Evolutionary conservation across 305 asterid species (phyloP).

Genomic region (Fraxinus dipetala): DNA sequence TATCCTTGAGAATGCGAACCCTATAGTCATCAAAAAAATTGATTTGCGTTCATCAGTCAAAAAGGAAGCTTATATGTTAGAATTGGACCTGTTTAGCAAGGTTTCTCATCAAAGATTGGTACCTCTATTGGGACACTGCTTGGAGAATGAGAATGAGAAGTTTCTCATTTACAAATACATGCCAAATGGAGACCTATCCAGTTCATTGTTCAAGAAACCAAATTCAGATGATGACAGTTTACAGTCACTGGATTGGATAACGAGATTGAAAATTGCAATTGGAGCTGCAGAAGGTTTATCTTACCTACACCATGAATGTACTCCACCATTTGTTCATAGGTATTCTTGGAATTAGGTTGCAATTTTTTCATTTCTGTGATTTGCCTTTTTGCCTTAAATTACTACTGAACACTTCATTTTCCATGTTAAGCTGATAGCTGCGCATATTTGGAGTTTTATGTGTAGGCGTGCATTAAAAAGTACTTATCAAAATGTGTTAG

Average conservation of each 20-base stretch:
- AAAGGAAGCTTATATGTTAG: slow-evolving; percentile 45
- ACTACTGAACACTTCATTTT: background rate
- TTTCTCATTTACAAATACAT: slow-evolving; percentile 49
- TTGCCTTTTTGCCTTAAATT: background rate
- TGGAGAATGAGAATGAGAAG: slow-evolving; percentile 60
- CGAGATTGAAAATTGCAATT: slow-evolving; percentile 57
- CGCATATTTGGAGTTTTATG: background rate
- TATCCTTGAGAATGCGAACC: slow-evolving; percentile 44
- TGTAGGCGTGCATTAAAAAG: background rate
- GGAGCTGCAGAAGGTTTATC: slow-evolving; percentile 47
- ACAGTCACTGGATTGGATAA: slow-evolving; percentile 65
- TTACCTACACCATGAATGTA: slow-evolving; percentile 49
- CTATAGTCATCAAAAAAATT: slow-evolving; percentile 49
- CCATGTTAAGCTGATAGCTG: background rate
- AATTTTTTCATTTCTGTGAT: background rate
- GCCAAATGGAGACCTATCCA: slow-evolving; percentile 21
- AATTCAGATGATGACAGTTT: slow-evolving; percentile 43
- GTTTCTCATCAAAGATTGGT: slow-evolving; percentile 52
- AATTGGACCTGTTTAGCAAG: slow-evolving; percentile 50
- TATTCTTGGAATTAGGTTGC: slow-evolving; percentile 16
- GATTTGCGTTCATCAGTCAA: slow-evolving; percentile 39
- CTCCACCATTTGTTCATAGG: slow-evolving; percentile 65
- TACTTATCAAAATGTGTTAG: background rate
- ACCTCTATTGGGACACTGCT: slow-evolving; percentile 61
- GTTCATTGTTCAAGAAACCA: slow-evolving; percentile 48